A percentile compares a stretch with the other conserved stretches of the same genome.
These are phyloP conservation scores for Trypanosoma scelopori DNA, from an alignment of 208 protist species.

Conservation along the genomic window DNA sequence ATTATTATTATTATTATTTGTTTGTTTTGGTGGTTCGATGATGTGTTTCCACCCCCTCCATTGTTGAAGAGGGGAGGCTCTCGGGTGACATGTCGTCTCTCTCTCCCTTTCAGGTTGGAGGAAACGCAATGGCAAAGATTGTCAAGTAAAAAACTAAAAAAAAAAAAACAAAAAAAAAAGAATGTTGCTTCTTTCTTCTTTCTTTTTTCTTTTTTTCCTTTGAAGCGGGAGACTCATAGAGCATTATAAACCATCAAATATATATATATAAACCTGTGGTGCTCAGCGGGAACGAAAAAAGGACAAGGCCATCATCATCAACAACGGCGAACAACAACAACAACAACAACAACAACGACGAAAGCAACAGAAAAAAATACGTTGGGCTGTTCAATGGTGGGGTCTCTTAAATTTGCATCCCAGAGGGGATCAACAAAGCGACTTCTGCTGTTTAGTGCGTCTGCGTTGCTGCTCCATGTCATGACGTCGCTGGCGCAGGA, in stretches of 20 bases:
- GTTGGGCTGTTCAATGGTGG: background rate
- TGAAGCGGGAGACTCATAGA: background rate
- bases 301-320: too few relatives aligned
- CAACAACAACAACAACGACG: too few relatives aligned
- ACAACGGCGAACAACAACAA: too few relatives aligned
- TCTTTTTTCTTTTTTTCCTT: background rate
- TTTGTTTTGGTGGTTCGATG: too few relatives aligned
- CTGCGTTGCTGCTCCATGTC: slow-evolving; percentile 46
- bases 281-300: too few relatives aligned
- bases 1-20: too few relatives aligned
- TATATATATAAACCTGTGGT: slow-evolving; percentile 8
- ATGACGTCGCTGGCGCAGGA: slow-evolving; percentile 47
- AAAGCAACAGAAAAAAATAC: slow-evolving; percentile 17
- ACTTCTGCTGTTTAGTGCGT: slow-evolving; percentile 30
- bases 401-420: background rate
- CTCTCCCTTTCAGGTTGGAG: too few relatives aligned
- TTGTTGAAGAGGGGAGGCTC: too few relatives aligned
- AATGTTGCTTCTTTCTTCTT: background rate
- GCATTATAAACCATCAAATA: background rate
- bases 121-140: too few relatives aligned
- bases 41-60: too few relatives aligned
- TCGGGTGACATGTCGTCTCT: too few relatives aligned
- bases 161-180: slow-evolving; percentile 9
- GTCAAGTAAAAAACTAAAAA: slow-evolving; percentile 20
- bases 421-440: slow-evolving; percentile 17